Percentiles rank a stretch among this genome's conserved stretches.
Evolutionary conservation across 768 basidiomycete genomes (phyloP).

Genomic region (Lyophyllum semitale): DNA sequence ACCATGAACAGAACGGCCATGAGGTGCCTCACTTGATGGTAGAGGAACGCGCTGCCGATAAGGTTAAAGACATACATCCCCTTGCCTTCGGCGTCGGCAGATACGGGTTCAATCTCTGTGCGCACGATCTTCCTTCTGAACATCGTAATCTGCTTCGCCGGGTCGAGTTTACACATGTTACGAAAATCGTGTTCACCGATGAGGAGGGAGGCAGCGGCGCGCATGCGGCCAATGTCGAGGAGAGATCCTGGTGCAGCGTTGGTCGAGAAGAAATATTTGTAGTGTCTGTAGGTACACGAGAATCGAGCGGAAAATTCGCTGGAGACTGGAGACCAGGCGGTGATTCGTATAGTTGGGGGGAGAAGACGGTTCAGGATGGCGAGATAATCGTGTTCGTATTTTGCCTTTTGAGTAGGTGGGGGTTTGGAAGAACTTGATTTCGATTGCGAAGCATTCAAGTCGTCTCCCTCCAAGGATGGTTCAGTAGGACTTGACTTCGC

Average conservation of each 20-base stretch:
- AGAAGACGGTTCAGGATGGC: slow-evolving; percentile 83
- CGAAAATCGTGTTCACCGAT: slow-evolving; percentile 94
- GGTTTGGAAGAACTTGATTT: slow-evolving; percentile 18
- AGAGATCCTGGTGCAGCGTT: slow-evolving; percentile 28
- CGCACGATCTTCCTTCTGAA: slow-evolving; percentile 70
- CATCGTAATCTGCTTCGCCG: slow-evolving; percentile 84
- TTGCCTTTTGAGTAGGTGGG: slow-evolving; percentile 16
- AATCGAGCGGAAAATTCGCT: slow-evolving; percentile 84
- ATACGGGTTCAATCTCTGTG: slow-evolving; percentile 61
- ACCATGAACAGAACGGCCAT: slow-evolving; percentile 90
- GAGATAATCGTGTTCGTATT: slow-evolving; percentile 73
- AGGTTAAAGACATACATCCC: slow-evolving; percentile 78
- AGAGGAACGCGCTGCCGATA: slow-evolving; percentile 85
- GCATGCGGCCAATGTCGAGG: slow-evolving; percentile 78
- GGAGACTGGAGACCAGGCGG: slow-evolving; percentile 92
- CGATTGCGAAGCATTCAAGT: slow-evolving; percentile 24
- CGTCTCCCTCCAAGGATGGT: slow-evolving; percentile 15
- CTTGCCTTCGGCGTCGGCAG: slow-evolving; percentile 22
- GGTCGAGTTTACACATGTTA: slow-evolving; percentile 92
- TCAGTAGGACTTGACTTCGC: not conserved
- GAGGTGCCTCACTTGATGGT: slow-evolving; percentile 95
- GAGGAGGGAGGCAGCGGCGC: slow-evolving; percentile 66
- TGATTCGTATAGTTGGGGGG: slow-evolving; percentile 84
- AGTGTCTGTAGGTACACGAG: slow-evolving; percentile 85
- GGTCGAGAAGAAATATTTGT: slow-evolving; percentile 94